phyloP scores from a whole-genome alignment of 2,329 filamentous ascomycete species.

The Ophidiomyces ophidiicola region DNA sequence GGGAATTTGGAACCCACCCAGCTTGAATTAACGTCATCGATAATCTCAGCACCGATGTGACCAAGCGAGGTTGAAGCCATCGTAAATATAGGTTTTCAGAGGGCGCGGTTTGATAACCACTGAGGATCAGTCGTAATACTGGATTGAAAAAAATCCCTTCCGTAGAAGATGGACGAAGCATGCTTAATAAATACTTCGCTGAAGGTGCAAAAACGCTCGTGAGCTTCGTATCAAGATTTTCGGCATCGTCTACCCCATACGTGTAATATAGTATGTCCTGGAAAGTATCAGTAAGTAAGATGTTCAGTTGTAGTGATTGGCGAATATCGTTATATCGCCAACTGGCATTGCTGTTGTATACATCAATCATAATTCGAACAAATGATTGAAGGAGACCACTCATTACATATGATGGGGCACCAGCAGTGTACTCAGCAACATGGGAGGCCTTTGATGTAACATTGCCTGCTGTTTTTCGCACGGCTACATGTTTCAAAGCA shows the following conservation, averaged over 20 bases:
- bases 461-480: slow-evolving; percentile 28
- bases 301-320: slow-evolving; percentile 57
- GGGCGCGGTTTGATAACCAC: slow-evolving; percentile 48
- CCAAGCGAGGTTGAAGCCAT: slow-evolving; percentile 48
- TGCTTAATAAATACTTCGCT: slow-evolving; percentile 62
- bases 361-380: slow-evolving; percentile 62
- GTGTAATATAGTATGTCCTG: slow-evolving; percentile 58
- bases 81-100: slow-evolving; percentile 49
- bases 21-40: slow-evolving; percentile 59
- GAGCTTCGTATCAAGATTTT: slow-evolving; percentile 38
- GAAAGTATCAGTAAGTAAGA: slow-evolving; percentile 56
- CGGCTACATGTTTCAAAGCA: slow-evolving; percentile 46
- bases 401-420: slow-evolving; percentile 66
- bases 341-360: slow-evolving; percentile 71
- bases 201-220: slow-evolving; percentile 57
- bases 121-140: slow-evolving; percentile 57
- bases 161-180: slow-evolving; percentile 59
- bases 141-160: slow-evolving; percentile 66
- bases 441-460: slow-evolving; percentile 23
- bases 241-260: slow-evolving; percentile 59
- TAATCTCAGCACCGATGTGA: slow-evolving; percentile 52
- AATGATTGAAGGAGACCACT: slow-evolving; percentile 59
- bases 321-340: slow-evolving; percentile 67
- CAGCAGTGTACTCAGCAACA: slow-evolving; percentile 46
- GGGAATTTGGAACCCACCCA: slow-evolving; percentile 50